Percentiles rank a stretch among this genome's conserved stretches.
Evolutionary conservation across 306 rosid genomes (phyloP).

Genomic region (Canavalia gladiata): DNA sequence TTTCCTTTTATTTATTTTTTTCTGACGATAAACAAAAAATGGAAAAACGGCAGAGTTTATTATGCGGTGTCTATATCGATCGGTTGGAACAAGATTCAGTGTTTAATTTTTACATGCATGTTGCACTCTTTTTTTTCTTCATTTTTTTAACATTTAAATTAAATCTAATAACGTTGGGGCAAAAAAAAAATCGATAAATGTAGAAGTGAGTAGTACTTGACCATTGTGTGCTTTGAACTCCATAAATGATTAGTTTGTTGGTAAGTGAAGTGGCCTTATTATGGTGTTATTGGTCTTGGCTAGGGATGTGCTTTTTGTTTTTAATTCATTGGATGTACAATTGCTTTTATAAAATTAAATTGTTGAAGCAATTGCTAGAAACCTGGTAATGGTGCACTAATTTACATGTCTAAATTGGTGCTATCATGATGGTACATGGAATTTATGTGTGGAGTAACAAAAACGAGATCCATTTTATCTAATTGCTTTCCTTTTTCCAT

Average conservation of each 20-base stretch:
- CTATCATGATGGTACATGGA: background rate
- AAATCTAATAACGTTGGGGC: background rate
- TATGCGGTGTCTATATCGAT: conserved; percentile 15
- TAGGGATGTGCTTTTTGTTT: background rate
- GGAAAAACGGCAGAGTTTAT: background rate
- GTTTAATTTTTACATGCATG: background rate
- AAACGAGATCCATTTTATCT: background rate
- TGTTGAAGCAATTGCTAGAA: background rate
- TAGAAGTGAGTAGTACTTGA: conserved; percentile 21
- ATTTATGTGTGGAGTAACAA: background rate
- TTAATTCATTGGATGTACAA: conserved; percentile 32
- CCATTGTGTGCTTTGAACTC: conserved; percentile 5
- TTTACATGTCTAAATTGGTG: conserved; percentile 27
- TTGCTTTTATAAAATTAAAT: background rate
- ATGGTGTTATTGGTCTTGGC: conserved; percentile 16
- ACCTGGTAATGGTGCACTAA: background rate
- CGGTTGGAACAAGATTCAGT: conserved; percentile 2
- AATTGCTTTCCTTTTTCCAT: conserved; percentile 8
- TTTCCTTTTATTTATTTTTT: conserved; percentile 21
- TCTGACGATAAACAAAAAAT: background rate
- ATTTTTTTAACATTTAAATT: background rate
- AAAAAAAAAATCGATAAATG: background rate
- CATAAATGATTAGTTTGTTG: conserved; percentile 9
- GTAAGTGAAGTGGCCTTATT: conserved; percentile 2
- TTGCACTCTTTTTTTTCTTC: background rate